These are phyloP conservation scores for Dictyostelium brefeldianum DNA, from an alignment of 78 protist genomes.

Conservation along the genomic window DNA sequence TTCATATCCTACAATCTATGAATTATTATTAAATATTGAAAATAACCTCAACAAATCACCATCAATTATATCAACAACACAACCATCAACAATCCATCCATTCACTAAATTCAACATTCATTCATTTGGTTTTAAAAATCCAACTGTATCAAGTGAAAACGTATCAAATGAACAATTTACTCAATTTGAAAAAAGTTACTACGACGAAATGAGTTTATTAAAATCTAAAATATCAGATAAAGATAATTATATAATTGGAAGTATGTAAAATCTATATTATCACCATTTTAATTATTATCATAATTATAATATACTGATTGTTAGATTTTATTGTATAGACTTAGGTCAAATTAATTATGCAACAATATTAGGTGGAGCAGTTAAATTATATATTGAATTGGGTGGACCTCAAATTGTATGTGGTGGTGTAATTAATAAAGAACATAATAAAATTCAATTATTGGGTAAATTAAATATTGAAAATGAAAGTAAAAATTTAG, in stretches of 20 bases:
- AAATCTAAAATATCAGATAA: conserved; percentile 3
- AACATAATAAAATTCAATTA: background rate
- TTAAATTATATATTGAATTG: background rate
- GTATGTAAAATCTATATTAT: background rate
- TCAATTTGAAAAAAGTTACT: background rate
- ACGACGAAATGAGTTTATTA: background rate
- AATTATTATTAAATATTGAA: background rate
- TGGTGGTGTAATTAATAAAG: background rate
- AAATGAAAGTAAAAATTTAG: background rate
- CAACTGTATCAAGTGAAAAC: background rate
- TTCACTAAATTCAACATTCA: background rate
- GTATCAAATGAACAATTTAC: background rate
- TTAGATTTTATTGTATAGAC: background rate
- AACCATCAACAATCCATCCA: background rate
- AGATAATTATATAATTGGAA: background rate
- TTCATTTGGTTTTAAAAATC: conserved; percentile 7
- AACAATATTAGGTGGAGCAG: conserved; percentile 11
- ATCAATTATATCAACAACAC: background rate
- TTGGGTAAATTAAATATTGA: background rate
- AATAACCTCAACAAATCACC: background rate
- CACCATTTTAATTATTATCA: background rate
- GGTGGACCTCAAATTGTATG: background rate
- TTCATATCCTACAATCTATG: background rate
- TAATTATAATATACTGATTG: background rate
- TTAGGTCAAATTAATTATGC: conserved; percentile 5